A percentile compares a stretch with the other conserved stretches of the same genome.
Evolutionary conservation across 2,329 filamentous ascomycete genomes (phyloP).

Genomic region (Colletotrichum acutatum): DNA sequence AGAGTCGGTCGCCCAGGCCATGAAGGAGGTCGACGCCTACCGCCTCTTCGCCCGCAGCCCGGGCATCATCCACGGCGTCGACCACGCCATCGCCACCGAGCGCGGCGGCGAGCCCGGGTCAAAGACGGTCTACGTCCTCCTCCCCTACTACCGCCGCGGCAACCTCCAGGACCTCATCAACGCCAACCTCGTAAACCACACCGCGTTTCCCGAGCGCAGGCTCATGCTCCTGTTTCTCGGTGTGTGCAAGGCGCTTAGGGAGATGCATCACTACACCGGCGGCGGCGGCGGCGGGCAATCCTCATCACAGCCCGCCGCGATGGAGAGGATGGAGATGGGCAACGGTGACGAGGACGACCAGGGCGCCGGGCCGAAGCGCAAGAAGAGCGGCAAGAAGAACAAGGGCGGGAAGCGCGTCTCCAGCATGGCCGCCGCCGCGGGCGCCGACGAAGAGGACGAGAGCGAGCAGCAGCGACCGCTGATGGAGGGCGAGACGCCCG

Average conservation of each 20-base stretch:
- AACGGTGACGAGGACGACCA: conserved; percentile 51
- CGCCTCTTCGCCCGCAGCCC: conserved; percentile 84
- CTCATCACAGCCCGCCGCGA: conserved; percentile 42
- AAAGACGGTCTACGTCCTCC: conserved; percentile 96
- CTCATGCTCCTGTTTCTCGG: conserved; percentile 93
- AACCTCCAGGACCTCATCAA: conserved; percentile 99
- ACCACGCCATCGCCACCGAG: conserved; percentile 85
- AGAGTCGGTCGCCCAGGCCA: conserved; percentile 92
- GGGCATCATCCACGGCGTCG: conserved; percentile 87
- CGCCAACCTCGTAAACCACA: conserved; percentile 96
- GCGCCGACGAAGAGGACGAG: conserved; percentile 74
- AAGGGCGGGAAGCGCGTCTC: conserved; percentile 45
- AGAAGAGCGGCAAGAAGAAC: conserved; percentile 47
- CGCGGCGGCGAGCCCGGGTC: conserved; percentile 68
- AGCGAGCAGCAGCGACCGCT: conserved; percentile 83
- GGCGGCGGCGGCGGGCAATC: neutral
- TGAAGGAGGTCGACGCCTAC: conserved; percentile 98
- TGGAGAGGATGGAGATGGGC: conserved; percentile 65
- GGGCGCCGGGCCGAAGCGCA: conserved; percentile 46
- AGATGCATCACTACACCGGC: conserved; percentile 87
- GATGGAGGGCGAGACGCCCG: conserved; percentile 82
- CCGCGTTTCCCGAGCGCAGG: conserved; percentile 85
- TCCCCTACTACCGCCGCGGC: conserved; percentile 94
- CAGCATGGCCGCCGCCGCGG: conserved; percentile 46
- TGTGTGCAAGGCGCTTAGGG: conserved; percentile 86